Base-by-base conservation (phyloP, 2,329 filamentous ascomycete species). In the Trichoderma arundinaceum region DNA sequence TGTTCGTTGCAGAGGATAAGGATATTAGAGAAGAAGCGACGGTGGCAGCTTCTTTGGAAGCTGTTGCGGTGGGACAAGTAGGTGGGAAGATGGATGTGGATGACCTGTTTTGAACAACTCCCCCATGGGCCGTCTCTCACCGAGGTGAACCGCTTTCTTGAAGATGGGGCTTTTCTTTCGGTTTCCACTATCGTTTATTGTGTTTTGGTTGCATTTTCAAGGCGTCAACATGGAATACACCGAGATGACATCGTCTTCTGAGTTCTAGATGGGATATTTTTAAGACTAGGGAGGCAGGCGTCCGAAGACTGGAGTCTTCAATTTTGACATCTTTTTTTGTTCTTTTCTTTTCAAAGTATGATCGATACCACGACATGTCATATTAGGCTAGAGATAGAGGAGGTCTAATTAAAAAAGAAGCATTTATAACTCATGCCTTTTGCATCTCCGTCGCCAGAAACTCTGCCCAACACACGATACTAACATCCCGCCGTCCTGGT, bases 1-100 rank as follows among this genome's bases (percentile, higher is more conserved):
- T 96, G 48, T 96, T 96, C 71, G 82, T 99, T 48, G 90, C 86
- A 41, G 92, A 97, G 52, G 94, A 96, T 74, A 86, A 86, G 77
- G 71, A 74, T 2, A 63, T 81, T 51, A 75, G 72, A 52, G 75
- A 74, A 7, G 73, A 78, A 8, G 68, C 77, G 6, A 75, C 74
- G 0, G 71, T 74, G 4, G 77, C 70, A 0, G 77, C 79, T 1
- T 75, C 72, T 32, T 77, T 79, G 54, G 78, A 74, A 38, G 77
- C 76, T 1, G 77, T 75, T 1, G 76, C 72, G 44, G 74, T 72
- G 56, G 76, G 70, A 4, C 68, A 69, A 60, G 73, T 70, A 19
- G 74, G 69, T 17, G 76, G 70, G 46, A 80, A 75, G 71, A 84
- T 84, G 81, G 82, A 84, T 35, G 71, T 82, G 10, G 84, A 86